Base-by-base conservation (phyloP, 768 basidiomycete genomes). In the Kondoa subrosea region DNA sequence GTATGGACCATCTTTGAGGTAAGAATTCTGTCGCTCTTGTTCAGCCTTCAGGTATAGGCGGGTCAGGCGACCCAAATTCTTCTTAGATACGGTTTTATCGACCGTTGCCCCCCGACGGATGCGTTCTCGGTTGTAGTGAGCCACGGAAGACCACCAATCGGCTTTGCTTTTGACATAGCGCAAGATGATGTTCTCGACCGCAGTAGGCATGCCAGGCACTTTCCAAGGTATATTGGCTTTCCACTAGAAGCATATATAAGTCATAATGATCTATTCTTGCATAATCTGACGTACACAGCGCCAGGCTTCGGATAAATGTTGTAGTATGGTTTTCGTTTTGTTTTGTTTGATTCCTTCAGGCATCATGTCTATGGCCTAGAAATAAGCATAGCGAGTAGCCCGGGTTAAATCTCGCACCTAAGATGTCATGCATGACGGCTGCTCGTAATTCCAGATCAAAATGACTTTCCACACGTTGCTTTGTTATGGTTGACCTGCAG, bases 141-240 rank as follows among this genome's bases (percentile, higher is more conserved):
- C 91, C 71, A 95, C 91, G 81, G 88, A 92, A 77, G 87, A 87
- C 91, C 91, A 97, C 93, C 93, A 96, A 76, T 99, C 93, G 26
- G 92, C 89, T 81, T 99, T 99, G 79, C 87, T 88, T 82, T 99
- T 99, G 83, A 97, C 92, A 79, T 96, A 99, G 64, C 93, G 87
- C 56, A 99, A 78, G 71, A 99, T 96, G 77, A 99, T 96, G 77
- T 97, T 97, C 79, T 99, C 95, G 71, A 99, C 95, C 14, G 95
- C 91, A 0, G 95, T 96, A 0, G 91, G 91, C 95, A 97, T 97
- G 50, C 95, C 95, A 12, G 92, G 95, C 1, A 97, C 95, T 78
- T 97, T 97, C 95, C 95, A 99, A 26, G 95, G 95, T 74, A 99
- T 86, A 84, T 80, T 80, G 58, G 79, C 79, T 74, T 79, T 80